Conservation (phyloP, 768 basidiomycete genomes). For the Calocera cornea region DNA sequence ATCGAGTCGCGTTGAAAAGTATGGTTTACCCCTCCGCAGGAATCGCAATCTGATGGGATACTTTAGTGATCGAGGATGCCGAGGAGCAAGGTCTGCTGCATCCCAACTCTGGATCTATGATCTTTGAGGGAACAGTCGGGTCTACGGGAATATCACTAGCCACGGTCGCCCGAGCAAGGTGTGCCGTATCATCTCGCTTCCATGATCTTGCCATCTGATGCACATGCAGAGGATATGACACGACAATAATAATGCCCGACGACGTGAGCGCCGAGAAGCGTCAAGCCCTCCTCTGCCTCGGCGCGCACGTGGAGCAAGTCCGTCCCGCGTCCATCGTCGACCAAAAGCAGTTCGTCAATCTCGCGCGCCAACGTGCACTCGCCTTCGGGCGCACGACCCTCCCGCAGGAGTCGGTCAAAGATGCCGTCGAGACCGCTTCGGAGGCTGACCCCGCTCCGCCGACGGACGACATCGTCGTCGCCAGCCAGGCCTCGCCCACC, state of each 20-base stretch:
- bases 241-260: conserved; percentile 82
- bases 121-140: conserved; percentile 95
- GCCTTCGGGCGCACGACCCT: conserved; percentile 41
- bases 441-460: background rate
- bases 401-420: background rate
- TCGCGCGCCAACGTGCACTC: conserved; percentile 65
- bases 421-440: background rate
- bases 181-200: conserved; percentile 16
- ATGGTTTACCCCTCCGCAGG: conserved; percentile 14
- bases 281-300: conserved; percentile 64
- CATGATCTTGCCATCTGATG: background rate
- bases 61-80: conserved; percentile 83
- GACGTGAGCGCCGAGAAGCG: conserved; percentile 88
- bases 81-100: conserved; percentile 68
- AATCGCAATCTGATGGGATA: background rate
- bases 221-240: conserved; percentile 61
- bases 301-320: conserved; percentile 79
- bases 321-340: conserved; percentile 94
- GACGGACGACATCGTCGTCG: conserved; percentile 18
- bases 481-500: conserved; percentile 13
- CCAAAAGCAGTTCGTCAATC: conserved; percentile 78
- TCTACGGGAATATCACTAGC: conserved; percentile 95
- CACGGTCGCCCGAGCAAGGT: conserved; percentile 81
- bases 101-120: conserved; percentile 77
- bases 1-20: conserved; percentile 91